A percentile compares a stretch with the other conserved stretches of the same genome.
phyloP scores from a whole-genome alignment of 192 early-diverging fungal genomes.

The Geranomyces michiganensis region DNA sequence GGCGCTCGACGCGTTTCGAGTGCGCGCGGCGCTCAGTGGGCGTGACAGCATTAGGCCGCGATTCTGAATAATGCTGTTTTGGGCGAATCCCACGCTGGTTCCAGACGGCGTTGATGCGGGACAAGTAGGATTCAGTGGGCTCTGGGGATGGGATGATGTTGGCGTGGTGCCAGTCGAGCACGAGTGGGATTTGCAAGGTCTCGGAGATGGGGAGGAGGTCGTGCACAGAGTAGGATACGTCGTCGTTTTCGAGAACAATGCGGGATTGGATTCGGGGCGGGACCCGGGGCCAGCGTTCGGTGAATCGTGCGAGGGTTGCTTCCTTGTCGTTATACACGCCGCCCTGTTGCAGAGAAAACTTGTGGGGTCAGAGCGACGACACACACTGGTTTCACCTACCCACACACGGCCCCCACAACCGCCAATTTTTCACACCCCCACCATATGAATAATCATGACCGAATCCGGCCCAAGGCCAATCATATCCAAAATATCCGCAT shows the following conservation, averaged over 20 bases:
- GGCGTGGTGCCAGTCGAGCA: slow-evolving; percentile 52
- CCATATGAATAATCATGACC: slow-evolving; percentile 49
- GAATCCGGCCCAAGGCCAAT: slow-evolving; percentile 48
- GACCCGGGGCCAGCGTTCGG: slow-evolving; percentile 38
- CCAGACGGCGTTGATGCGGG: slow-evolving; percentile 51
- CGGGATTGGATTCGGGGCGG: slow-evolving; percentile 42
- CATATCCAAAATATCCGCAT: slow-evolving; percentile 49
- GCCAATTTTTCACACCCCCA: too few species aligned
- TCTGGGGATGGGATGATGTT: slow-evolving; percentile 33
- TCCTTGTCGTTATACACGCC: slow-evolving; percentile 30
- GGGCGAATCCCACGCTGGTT: slow-evolving; percentile 44
- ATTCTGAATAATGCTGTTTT: slow-evolving; percentile 57
- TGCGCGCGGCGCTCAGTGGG: slow-evolving; percentile 48
- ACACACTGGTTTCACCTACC: too few species aligned
- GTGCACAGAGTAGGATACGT: slow-evolving; percentile 48
- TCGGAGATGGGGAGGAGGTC: slow-evolving; percentile 54
- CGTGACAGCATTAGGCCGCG: slow-evolving; percentile 40
- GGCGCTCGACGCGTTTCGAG: slow-evolving; percentile 38
- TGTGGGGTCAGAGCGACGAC: too few species aligned
- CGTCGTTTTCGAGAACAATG: slow-evolving; percentile 57
- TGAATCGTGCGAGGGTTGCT: slow-evolving; percentile 40
- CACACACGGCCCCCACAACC: slow-evolving; percentile 40
- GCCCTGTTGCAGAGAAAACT: not conserved
- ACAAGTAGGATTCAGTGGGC: slow-evolving; percentile 30
- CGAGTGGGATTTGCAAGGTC: slow-evolving; percentile 47